Evolutionary conservation across 139 green algal genomes (phyloP).

Genomic region (Chlorokybus atmophyticus): DNA sequence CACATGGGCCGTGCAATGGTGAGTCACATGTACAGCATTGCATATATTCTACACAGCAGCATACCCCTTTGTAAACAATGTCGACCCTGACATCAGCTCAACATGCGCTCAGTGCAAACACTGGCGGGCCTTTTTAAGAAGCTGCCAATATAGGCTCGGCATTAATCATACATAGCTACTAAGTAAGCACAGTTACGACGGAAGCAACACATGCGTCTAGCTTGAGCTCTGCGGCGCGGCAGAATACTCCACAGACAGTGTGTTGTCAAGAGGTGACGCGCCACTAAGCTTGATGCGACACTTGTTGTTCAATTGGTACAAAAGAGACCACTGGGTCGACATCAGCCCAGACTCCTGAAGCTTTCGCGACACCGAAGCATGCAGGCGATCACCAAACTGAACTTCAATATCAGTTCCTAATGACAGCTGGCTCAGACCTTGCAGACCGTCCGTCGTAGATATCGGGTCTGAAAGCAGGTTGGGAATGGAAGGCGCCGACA

Average conservation of each 20-base stretch:
- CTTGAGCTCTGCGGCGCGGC: not conserved
- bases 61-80: no score
- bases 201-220: no score
- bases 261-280: slow-evolving; percentile 43
- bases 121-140: no score
- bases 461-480: slow-evolving; percentile 50
- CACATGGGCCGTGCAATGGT: no score
- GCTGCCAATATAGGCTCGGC: no score
- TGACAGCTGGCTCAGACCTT: slow-evolving; percentile 34
- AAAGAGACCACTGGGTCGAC: slow-evolving; percentile 66
- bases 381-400: slow-evolving; percentile 40
- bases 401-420: slow-evolving; percentile 85
- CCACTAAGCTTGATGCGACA: slow-evolving; percentile 70
- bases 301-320: slow-evolving; percentile 60
- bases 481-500: slow-evolving; percentile 66
- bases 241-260: slow-evolving; percentile 65
- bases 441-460: slow-evolving; percentile 36
- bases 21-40: no score
- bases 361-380: slow-evolving; percentile 61
- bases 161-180: no score
- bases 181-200: no score
- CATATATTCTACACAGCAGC: no score
- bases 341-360: slow-evolving; percentile 54
- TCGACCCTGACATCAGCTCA: no score
- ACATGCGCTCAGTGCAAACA: no score